phyloP scores from a whole-genome alignment of 2,329 filamentous ascomycete species.

The Dichotomopilus funicola region DNA sequence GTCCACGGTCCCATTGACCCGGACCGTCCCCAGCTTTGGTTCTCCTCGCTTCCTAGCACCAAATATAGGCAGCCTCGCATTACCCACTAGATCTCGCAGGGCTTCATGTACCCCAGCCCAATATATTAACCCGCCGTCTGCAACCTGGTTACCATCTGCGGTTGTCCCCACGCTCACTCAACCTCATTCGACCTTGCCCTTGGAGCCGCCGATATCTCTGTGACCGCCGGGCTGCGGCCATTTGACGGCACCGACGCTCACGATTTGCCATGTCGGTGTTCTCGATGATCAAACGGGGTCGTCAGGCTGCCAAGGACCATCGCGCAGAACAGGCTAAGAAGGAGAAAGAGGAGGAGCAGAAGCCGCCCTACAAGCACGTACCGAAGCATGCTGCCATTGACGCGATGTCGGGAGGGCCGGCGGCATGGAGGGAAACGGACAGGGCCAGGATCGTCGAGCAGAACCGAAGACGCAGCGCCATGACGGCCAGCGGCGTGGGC shows the following conservation, averaged over 20 bases:
- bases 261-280: slow-evolving; percentile 48
- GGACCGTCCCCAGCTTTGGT: slow-evolving; percentile 4
- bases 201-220: background rate
- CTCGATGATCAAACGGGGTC: slow-evolving; percentile 44
- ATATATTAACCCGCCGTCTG: slow-evolving; percentile 7
- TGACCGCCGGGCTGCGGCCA: background rate
- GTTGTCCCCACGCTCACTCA: background rate
- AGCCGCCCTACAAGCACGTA: slow-evolving; percentile 50
- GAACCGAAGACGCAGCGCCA: slow-evolving; percentile 44
- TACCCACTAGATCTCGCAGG: slow-evolving; percentile 11
- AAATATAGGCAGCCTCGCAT: slow-evolving; percentile 1
- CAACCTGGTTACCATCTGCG: no score
- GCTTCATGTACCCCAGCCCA: slow-evolving; percentile 11
- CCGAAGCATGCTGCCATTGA: slow-evolving; percentile 57
- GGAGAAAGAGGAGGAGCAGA: slow-evolving; percentile 36
- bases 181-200: background rate
- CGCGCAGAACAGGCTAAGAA: slow-evolving; percentile 43
- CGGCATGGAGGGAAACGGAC: slow-evolving; percentile 44
- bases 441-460: slow-evolving; percentile 43
- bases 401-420: slow-evolving; percentile 48
- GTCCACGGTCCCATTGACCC: background rate
- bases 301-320: slow-evolving; percentile 50
- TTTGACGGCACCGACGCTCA: background rate
- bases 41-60: background rate
- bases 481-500: slow-evolving; percentile 34